Conservation (phyloP, 225 moss, liverwort and hornwort genomes). For the Physcomitrellopsis africana region DNA sequence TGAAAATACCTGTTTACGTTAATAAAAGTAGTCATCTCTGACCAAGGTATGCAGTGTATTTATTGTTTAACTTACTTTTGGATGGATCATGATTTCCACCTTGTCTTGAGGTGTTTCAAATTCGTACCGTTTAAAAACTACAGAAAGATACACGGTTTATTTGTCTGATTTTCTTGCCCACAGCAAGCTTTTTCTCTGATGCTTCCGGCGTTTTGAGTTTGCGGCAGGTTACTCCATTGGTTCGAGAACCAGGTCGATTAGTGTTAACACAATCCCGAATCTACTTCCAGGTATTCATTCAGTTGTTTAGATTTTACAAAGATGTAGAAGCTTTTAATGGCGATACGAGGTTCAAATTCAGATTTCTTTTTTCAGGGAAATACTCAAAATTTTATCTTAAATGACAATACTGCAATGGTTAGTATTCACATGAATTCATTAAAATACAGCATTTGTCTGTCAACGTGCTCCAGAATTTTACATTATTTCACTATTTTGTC, state of each 20-base stretch:
- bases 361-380: conserved; percentile 12
- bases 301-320: conserved; percentile 19
- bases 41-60: neutral
- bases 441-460: conserved; percentile 15
- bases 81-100: conserved; percentile 22
- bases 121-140: too few species aligned
- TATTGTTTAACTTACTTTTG: neutral
- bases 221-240: conserved; percentile 90
- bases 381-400: conserved; percentile 3
- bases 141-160: neutral
- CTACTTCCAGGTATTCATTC: conserved; percentile 82
- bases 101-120: neutral
- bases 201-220: conserved; percentile 23
- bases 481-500: conserved; percentile 37
- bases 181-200: conserved; percentile 23
- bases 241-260: conserved; percentile 93
- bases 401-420: conserved; percentile 25
- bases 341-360: neutral
- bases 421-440: neutral
- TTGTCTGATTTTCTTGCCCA: conserved; percentile 17
- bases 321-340: conserved; percentile 12
- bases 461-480: conserved; percentile 23
- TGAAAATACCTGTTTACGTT: conserved; percentile 7
- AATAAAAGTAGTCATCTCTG: too few species aligned
- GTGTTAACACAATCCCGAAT: conserved; percentile 90